Percentiles rank a stretch among this genome's conserved stretches.
Conservation (phyloP, 2,329 filamentous ascomycete species). For the Lasiodiplodia sp. region DNA sequence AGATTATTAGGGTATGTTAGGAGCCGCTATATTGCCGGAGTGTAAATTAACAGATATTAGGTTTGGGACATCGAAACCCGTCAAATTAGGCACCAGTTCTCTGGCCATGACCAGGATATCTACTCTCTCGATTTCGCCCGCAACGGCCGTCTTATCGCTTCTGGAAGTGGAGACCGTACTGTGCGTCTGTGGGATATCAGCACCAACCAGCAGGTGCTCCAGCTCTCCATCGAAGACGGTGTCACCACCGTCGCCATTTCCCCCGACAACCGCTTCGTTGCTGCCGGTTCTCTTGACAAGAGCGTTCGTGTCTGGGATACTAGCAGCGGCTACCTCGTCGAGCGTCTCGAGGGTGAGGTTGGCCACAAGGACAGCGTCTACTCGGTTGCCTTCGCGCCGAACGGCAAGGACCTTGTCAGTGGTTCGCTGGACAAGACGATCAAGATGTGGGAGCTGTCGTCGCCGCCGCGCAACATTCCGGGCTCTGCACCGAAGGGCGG, state of each 20-base stretch:
- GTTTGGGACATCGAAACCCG: conserved; percentile 92
- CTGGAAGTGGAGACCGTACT: conserved; percentile 91
- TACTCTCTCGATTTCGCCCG: conserved; percentile 95
- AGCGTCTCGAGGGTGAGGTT: conserved; percentile 89
- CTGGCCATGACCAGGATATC: conserved; percentile 98
- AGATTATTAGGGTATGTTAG: conserved; percentile 83
- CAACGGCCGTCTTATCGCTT: conserved; percentile 92
- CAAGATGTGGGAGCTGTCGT: conserved; percentile 96
- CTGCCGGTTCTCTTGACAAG: conserved; percentile 95
- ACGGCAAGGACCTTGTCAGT: conserved; percentile 89
- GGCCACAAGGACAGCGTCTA: conserved; percentile 98
- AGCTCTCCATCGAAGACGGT: conserved; percentile 91
- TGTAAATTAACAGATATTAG: conserved; percentile 51
- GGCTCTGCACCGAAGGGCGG: conserved; percentile 79
- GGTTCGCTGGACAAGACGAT: conserved; percentile 97
- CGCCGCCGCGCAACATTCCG: conserved; percentile 70
- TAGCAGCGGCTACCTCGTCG: conserved; percentile 81
- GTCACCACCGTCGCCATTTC: conserved; percentile 98
- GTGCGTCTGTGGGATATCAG: conserved; percentile 97
- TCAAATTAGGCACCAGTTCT: conserved; percentile 89
- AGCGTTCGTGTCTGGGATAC: conserved; percentile 98
- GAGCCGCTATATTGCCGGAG: not conserved
- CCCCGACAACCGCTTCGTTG: conserved; percentile 91
- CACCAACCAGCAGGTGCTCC: conserved; percentile 79
- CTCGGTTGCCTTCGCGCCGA: conserved; percentile 93